Conservation (phyloP, 768 basidiomycete genomes). For the Macrolepiota fuliginosa region DNA sequence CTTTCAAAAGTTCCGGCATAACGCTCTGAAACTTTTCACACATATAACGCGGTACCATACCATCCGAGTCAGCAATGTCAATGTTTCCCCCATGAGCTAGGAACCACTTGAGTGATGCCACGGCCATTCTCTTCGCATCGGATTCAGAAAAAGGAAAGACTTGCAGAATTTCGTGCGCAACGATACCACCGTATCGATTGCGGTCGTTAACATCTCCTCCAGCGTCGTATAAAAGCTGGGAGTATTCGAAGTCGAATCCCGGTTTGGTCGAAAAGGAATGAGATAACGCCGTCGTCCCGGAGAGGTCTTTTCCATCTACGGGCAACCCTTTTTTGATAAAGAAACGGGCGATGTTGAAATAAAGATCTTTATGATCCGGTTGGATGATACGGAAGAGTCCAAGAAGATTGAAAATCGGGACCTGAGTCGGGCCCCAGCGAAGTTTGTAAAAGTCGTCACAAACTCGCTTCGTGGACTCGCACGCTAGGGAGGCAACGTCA, state of each 20-base stretch:
- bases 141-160: slow-evolving; percentile 23
- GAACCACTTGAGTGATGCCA: slow-evolving; percentile 34
- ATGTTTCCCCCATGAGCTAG: slow-evolving; percentile 40
- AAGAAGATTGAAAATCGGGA: slow-evolving; percentile 37
- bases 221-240: slow-evolving; percentile 38
- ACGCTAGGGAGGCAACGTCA: slow-evolving; percentile 18
- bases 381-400: slow-evolving; percentile 27
- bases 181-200: slow-evolving; percentile 38
- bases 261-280: slow-evolving; percentile 42
- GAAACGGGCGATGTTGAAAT: slow-evolving; percentile 31
- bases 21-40: slow-evolving; percentile 11
- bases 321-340: slow-evolving; percentile 31
- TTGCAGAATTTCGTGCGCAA: slow-evolving; percentile 35
- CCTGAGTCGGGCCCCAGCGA: slow-evolving; percentile 39
- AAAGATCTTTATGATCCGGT: slow-evolving; percentile 18
- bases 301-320: slow-evolving; percentile 35
- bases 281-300: slow-evolving; percentile 38
- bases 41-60: slow-evolving; percentile 25
- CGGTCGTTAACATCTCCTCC: slow-evolving; percentile 39
- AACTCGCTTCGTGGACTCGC: slow-evolving; percentile 1
- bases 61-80: slow-evolving; percentile 38
- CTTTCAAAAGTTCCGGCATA: slow-evolving; percentile 15
- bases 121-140: slow-evolving; percentile 22
- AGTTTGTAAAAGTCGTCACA: slow-evolving; percentile 27
- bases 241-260: slow-evolving; percentile 37